Conservation (phyloP, 768 basidiomycete genomes). For the Amyloporia xantha region DNA sequence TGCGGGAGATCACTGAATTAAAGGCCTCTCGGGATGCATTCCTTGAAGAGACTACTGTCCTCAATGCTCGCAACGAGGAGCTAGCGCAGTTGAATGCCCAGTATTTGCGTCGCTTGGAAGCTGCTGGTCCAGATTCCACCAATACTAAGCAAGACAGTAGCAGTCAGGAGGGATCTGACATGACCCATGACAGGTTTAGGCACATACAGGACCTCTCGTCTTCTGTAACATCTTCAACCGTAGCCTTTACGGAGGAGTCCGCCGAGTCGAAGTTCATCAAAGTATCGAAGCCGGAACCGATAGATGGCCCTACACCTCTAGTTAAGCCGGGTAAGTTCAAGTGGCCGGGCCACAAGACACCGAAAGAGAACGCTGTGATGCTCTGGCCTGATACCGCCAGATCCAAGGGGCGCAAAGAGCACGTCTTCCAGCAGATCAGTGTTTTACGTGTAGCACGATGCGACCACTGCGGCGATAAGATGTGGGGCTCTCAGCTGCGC, state of each 20-base stretch:
- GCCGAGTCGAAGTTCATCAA: slow-evolving; percentile 37
- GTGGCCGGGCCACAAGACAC: slow-evolving; percentile 55
- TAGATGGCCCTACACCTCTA: slow-evolving; percentile 41
- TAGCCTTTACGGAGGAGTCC: slow-evolving; percentile 40
- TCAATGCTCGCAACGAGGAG: slow-evolving; percentile 90
- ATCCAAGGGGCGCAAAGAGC: slow-evolving; percentile 38
- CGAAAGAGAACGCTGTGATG: slow-evolving; percentile 34
- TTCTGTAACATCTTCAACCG: slow-evolving; percentile 36
- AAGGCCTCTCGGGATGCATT: slow-evolving; percentile 80
- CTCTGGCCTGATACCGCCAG: slow-evolving; percentile 17
- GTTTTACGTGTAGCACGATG: slow-evolving; percentile 86
- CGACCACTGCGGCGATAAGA: slow-evolving; percentile 94
- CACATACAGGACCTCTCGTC: slow-evolving; percentile 7
- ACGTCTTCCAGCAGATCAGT: slow-evolving; percentile 86
- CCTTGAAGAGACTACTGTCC: slow-evolving; percentile 84
- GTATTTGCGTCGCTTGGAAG: slow-evolving; percentile 73
- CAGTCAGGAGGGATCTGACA: slow-evolving; percentile 10
- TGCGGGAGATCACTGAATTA: slow-evolving; percentile 81
- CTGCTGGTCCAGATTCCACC: slow-evolving; percentile 6
- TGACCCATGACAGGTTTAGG: neutral
- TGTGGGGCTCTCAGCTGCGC: slow-evolving; percentile 96
- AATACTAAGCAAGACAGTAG: slow-evolving; percentile 10
- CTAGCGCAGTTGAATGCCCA: slow-evolving; percentile 83
- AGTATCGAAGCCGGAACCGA: slow-evolving; percentile 23
- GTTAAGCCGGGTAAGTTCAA: slow-evolving; percentile 59